Percentiles rank a stretch among this genome's conserved stretches.
phyloP scores from a whole-genome alignment of 2,329 filamentous ascomycete genomes.

The Zymoseptoria passerinii region DNA sequence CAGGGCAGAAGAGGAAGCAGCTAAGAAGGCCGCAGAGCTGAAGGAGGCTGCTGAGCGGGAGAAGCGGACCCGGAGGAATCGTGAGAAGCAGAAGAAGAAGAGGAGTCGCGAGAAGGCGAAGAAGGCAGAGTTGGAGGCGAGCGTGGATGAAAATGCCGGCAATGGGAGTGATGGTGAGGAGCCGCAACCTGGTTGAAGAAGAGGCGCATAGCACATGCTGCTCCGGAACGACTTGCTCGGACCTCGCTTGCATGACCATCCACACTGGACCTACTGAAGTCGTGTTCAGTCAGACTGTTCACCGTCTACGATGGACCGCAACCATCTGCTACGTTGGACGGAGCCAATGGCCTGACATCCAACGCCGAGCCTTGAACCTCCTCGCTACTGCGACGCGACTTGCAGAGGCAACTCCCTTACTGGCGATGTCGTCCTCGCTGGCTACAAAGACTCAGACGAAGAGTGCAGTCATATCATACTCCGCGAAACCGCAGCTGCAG shows the following conservation, averaged over 20 bases:
- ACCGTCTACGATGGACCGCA: neutral
- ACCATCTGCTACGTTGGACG: neutral
- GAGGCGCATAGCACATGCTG: neutral
- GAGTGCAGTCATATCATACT: neutral
- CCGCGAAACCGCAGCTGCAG: neutral
- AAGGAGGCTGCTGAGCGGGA: slow-evolving; percentile 26
- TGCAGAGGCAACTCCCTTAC: neutral
- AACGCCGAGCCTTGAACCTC: neutral
- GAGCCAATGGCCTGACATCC: neutral
- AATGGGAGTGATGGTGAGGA: neutral
- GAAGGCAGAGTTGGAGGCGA: slow-evolving; percentile 17
- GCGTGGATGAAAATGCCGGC: neutral
- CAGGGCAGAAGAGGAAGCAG: slow-evolving; percentile 17
- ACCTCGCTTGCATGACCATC: neutral
- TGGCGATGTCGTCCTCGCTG: neutral
- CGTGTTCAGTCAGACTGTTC: neutral
- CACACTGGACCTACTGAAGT: neutral
- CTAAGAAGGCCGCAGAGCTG: slow-evolving; percentile 18
- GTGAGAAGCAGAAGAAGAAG: slow-evolving; percentile 32
- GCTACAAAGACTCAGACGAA: neutral
- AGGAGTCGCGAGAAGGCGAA: slow-evolving; percentile 28
- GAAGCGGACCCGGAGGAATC: slow-evolving; percentile 27
- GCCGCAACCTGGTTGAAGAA: neutral
- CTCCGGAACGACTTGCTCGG: neutral
- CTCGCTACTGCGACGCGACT: neutral